Percentiles rank a stretch among this genome's conserved stretches.
Evolutionary conservation across 1,139 yeast species (phyloP).

Genomic region (Lodderomyces metapsilosis): DNA sequence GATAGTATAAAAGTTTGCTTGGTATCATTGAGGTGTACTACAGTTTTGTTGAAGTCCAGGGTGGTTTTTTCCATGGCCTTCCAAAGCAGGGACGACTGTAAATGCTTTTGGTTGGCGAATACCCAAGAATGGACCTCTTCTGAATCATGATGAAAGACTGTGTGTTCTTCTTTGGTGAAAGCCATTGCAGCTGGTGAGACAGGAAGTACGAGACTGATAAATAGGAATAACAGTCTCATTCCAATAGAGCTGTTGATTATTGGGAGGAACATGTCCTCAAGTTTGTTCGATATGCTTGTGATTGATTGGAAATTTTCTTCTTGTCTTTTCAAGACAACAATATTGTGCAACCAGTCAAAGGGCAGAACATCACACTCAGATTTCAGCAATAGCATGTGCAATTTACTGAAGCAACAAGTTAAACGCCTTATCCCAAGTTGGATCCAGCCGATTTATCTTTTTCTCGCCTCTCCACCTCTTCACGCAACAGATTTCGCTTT

Average conservation of each 20-base stretch:
- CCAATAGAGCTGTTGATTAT: too few species aligned
- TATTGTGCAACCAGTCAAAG: too few species aligned
- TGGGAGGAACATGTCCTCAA: too few species aligned
- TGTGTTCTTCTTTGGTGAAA: neutral
- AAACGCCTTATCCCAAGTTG: too few species aligned
- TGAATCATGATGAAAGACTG: neutral
- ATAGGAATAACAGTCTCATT: too few species aligned
- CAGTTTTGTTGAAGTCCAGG: constrained; percentile 1
- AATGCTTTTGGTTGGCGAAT: constrained; percentile 2
- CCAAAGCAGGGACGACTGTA: constrained; percentile 3
- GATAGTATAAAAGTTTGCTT: constrained; percentile 7
- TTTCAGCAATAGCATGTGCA: too few species aligned
- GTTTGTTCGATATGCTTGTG: too few species aligned
- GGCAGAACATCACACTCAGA: too few species aligned
- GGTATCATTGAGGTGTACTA: constrained; percentile 8
- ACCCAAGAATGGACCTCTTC: constrained; percentile 3
- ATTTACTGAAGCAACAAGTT: too few species aligned
- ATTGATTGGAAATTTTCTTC: too few species aligned
- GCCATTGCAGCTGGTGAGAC: neutral
- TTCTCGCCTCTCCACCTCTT: neutral
- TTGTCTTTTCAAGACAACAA: too few species aligned
- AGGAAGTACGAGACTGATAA: neutral
- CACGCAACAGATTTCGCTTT: neutral
- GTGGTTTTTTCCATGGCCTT: neutral
- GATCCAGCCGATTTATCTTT: neutral